Evolutionary conservation across 1,284 basidiomycete species (phyloP).

Genomic region (Ceratobasidium sp.): DNA sequence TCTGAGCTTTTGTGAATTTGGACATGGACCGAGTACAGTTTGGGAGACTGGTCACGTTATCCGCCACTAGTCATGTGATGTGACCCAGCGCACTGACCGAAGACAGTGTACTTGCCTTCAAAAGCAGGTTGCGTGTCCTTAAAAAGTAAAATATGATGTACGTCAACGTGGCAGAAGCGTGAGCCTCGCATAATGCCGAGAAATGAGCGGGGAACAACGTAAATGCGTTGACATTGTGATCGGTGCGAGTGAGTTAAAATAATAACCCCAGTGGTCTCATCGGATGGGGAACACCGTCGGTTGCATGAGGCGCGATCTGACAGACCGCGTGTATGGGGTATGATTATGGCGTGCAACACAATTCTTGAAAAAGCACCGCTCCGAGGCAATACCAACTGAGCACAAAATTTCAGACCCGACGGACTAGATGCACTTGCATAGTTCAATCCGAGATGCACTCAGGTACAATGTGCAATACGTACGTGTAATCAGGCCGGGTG

Average conservation of each 20-base stretch:
- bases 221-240: neutral
- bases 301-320: constrained; percentile 15
- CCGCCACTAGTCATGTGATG: constrained; percentile 17
- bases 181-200: constrained; percentile 1
- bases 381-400: constrained; percentile 18
- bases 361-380: constrained; percentile 33
- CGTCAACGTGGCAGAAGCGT: neutral
- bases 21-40: constrained; percentile 60
- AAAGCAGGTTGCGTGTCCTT: neutral
- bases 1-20: constrained; percentile 67
- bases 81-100: neutral
- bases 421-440: constrained; percentile 7
- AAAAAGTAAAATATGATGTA: neutral
- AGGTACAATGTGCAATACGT: constrained; percentile 1
- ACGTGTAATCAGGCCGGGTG: constrained; percentile 23
- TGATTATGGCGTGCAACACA: constrained; percentile 18
- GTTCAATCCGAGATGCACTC: neutral
- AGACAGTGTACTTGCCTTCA: neutral
- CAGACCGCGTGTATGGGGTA: neutral
- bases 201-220: neutral
- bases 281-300: constrained; percentile 13
- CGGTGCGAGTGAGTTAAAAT: constrained; percentile 10
- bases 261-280: constrained; percentile 32
- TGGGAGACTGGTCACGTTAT: constrained; percentile 10
- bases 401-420: constrained; percentile 44